phyloP scores from a whole-genome alignment of 257 asterid species.

The Solanum boliviense region DNA sequence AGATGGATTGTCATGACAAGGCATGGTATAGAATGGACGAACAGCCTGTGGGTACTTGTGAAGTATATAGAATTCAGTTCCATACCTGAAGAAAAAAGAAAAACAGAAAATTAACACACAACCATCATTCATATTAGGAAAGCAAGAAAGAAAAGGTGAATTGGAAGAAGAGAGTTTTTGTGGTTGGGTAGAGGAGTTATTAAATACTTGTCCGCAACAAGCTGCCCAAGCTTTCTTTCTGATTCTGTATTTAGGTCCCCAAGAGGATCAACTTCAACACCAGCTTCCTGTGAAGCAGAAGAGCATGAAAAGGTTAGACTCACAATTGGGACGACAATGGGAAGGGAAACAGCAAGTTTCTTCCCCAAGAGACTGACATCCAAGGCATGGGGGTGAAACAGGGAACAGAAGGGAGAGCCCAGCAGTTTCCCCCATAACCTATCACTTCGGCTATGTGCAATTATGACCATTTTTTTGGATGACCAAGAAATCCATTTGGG shows the following conservation, averaged over 20 bases:
- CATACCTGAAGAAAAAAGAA: constrained; percentile 34
- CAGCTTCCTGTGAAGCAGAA: constrained; percentile 55
- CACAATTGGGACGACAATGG: background rate
- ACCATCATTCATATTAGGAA: background rate
- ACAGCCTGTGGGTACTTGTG: constrained; percentile 81
- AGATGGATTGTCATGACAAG: constrained; percentile 47
- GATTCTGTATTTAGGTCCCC: constrained; percentile 91
- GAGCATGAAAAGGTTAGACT: background rate
- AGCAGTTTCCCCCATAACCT: background rate
- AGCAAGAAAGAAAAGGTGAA: background rate
- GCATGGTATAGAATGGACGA: constrained; percentile 94
- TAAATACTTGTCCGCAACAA: constrained; percentile 67
- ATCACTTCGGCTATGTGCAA: background rate
- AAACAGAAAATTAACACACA: background rate
- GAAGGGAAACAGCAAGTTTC: background rate
- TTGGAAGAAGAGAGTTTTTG: background rate
- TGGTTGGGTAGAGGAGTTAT: background rate
- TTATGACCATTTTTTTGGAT: background rate
- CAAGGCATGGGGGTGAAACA: background rate
- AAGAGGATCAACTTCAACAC: constrained; percentile 70
- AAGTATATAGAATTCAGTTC: constrained; percentile 90
- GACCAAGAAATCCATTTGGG: background rate
- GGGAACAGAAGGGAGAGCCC: background rate
- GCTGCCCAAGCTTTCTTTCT: constrained; percentile 82
- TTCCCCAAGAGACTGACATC: background rate